Conservation (phyloP, 2,329 filamentous ascomycete species). For the Colletotrichum gloeosporioides region DNA sequence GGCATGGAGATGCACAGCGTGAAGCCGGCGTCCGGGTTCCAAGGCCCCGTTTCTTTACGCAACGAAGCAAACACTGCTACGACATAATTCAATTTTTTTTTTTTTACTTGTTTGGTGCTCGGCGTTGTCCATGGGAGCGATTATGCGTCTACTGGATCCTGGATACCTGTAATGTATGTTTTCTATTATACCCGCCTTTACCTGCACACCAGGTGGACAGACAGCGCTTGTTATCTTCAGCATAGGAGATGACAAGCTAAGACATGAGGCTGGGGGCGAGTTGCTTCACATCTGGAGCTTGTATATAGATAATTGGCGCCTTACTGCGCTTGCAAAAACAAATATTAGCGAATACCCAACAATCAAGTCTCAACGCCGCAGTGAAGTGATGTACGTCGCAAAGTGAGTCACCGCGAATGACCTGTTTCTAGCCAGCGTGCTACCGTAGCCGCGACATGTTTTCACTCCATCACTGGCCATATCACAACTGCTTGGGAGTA, state of each 20-base stretch:
- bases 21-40: conserved; percentile 51
- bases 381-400: not conserved
- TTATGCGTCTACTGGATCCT: conserved; percentile 11
- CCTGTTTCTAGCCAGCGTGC: not conserved
- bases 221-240: not conserved
- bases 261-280: not conserved
- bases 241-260: not conserved
- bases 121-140: conserved; percentile 17
- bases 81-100: conserved; percentile 8
- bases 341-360: not conserved
- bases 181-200: conserved; percentile 20
- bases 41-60: conserved; percentile 57
- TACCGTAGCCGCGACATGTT: not conserved
- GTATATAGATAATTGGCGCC: conserved; percentile 5
- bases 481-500: not conserved
- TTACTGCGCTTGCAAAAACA: not conserved
- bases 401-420: not conserved
- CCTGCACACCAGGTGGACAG: not conserved
- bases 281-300: not conserved
- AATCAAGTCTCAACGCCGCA: not conserved
- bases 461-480: not conserved
- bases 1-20: conserved; percentile 78
- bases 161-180: conserved; percentile 25
- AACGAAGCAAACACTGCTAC: conserved; percentile 28
- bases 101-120: not conserved